Evolutionary conservation across 192 early-diverging fungal species (phyloP).

Genomic region (Coemansia sp.): DNA sequence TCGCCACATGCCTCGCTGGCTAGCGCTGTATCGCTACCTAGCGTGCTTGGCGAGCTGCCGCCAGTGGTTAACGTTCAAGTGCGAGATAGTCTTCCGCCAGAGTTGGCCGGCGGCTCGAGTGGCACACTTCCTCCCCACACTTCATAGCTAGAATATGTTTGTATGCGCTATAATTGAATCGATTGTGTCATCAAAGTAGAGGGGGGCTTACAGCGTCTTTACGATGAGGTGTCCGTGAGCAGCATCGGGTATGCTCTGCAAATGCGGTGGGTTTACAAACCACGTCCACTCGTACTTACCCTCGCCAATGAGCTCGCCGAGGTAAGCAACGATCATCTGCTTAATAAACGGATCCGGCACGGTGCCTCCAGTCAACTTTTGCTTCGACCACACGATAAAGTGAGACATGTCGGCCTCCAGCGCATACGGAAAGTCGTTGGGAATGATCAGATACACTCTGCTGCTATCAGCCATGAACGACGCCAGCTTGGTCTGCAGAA

Average conservation of each 20-base stretch:
- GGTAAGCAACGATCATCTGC: conserved; percentile 17
- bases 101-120: background rate
- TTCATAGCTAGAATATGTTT: background rate
- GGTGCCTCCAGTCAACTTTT: conserved; percentile 17
- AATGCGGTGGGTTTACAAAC: conserved; percentile 55
- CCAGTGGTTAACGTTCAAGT: conserved; percentile 1
- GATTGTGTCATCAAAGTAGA: background rate
- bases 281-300: conserved; percentile 47
- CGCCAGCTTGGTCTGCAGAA: conserved; percentile 38
- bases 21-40: background rate
- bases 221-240: conserved; percentile 49
- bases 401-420: conserved; percentile 26
- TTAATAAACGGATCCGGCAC: conserved; percentile 26
- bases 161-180: background rate
- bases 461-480: conserved; percentile 29
- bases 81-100: conserved; percentile 3
- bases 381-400: conserved; percentile 55
- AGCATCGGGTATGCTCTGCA: conserved; percentile 55
- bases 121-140: background rate
- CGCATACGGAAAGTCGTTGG: conserved; percentile 58
- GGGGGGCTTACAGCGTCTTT: conserved; percentile 5
- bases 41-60: background rate
- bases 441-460: conserved; percentile 37
- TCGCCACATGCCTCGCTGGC: conserved; percentile 25
- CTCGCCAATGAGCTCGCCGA: conserved; percentile 27